phyloP scores from a whole-genome alignment of 2,329 filamentous ascomycete species.

The Colletotrichum acutatum region DNA sequence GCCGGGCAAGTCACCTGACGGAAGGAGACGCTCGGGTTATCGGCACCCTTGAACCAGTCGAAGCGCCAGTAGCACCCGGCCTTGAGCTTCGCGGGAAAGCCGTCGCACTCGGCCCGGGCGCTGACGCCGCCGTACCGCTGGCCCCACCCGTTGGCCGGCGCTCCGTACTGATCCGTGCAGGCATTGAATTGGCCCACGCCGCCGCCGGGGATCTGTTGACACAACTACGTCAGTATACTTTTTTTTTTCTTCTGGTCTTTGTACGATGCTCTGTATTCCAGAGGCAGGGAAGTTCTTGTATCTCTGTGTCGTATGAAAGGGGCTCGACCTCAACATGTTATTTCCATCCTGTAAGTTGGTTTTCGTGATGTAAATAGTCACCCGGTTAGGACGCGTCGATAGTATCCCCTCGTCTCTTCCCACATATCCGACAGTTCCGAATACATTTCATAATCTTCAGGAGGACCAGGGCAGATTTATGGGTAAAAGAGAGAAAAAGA shows the following conservation, averaged over 20 bases:
- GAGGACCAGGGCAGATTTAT: no score
- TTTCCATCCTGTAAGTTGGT: not conserved
- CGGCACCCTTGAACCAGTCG: constrained; percentile 70
- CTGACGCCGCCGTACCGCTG: constrained; percentile 68
- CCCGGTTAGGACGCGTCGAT: not conserved
- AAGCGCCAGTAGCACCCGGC: constrained; percentile 72
- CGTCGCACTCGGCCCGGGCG: constrained; percentile 60
- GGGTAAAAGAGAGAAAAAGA: not conserved
- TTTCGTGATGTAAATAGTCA: not conserved
- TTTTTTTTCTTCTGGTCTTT: no score
- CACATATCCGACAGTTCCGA: not conserved
- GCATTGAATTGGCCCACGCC: constrained; percentile 64
- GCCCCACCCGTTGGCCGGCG: constrained; percentile 63
- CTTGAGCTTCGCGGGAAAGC: constrained; percentile 64
- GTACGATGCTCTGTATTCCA: no score
- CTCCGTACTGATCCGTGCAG: constrained; percentile 53
- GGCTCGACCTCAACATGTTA: not conserved
- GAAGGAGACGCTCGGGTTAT: constrained; percentile 67
- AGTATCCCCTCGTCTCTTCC: no score
- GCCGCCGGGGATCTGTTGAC: constrained; percentile 57
- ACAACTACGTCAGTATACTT: not conserved
- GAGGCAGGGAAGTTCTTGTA: not conserved
- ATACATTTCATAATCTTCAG: not conserved
- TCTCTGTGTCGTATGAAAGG: not conserved
- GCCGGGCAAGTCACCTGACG: constrained; percentile 66